Evolutionary conservation across 2,329 filamentous ascomycete species (phyloP).

Genomic region (Aureobasidium sp.): DNA sequence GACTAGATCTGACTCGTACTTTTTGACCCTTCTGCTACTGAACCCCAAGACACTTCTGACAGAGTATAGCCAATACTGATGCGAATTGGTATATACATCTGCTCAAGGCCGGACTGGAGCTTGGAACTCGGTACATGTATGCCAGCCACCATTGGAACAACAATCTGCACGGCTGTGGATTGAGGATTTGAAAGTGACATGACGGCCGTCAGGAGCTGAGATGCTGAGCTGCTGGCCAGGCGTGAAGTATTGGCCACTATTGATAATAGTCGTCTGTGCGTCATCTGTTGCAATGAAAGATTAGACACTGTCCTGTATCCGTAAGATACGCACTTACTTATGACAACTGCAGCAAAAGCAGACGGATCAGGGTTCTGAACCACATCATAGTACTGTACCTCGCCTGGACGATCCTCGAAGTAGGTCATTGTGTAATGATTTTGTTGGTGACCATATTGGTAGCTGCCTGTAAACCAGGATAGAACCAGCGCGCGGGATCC

Average conservation of each 20-base stretch:
- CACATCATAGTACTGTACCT: conserved; percentile 15
- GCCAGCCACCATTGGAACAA: not conserved
- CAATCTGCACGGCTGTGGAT: conserved; percentile 1
- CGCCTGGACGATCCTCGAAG: conserved; percentile 3
- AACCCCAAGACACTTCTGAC: too few species aligned
- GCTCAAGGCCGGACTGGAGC: not conserved
- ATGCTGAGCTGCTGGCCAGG: not conserved
- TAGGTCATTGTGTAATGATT: conserved; percentile 2
- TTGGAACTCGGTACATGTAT: conserved; percentile 8
- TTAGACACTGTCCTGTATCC: not conserved
- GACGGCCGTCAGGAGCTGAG: not conserved
- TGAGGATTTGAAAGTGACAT: not conserved
- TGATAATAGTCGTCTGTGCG: not conserved
- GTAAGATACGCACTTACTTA: not conserved
- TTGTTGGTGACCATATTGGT: not conserved
- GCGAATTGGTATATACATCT: too few species aligned
- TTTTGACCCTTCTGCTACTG: too few species aligned
- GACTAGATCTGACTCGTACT: too few species aligned
- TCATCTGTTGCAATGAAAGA: not conserved
- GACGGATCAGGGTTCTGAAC: not conserved
- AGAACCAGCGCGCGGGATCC: not conserved
- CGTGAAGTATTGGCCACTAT: not conserved
- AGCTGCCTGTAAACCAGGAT: not conserved
- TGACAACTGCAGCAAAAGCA: not conserved
- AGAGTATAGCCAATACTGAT: too few species aligned